phyloP scores from a whole-genome alignment of 371 early-diverging fungal genomes.

The Mortierella sp. region DNA sequence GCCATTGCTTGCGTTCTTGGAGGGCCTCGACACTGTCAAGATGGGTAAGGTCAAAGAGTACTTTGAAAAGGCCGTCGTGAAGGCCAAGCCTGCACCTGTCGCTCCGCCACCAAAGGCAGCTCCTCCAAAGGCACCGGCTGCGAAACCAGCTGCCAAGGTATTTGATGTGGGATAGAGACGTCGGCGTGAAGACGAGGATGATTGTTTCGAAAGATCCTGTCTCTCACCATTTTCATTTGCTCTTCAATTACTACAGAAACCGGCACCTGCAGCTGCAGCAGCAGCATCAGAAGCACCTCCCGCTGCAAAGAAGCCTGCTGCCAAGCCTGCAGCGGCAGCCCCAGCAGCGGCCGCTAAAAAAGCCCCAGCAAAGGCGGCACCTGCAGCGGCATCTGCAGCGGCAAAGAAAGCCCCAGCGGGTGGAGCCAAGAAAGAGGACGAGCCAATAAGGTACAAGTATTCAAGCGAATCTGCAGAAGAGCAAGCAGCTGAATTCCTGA shows the following conservation, averaged over 20 bases:
- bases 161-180: neutral
- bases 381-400: conserved; percentile 17
- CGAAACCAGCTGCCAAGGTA: conserved; percentile 52
- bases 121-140: conserved; percentile 47
- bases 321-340: conserved; percentile 51
- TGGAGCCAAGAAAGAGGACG: conserved; percentile 70
- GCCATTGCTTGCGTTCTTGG: conserved; percentile 74
- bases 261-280: conserved; percentile 3
- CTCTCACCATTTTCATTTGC: neutral
- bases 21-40: conserved; percentile 89
- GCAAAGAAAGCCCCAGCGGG: conserved; percentile 58
- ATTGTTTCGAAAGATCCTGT: neutral
- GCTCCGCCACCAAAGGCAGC: conserved; percentile 52
- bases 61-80: conserved; percentile 84
- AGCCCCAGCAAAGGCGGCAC: conserved; percentile 51
- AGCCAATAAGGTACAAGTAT: conserved; percentile 74
- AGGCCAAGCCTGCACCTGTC: conserved; percentile 62
- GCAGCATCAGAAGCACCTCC: conserved; percentile 40
- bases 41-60: conserved; percentile 88
- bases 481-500: conserved; percentile 69
- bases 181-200: neutral
- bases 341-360: conserved; percentile 47
- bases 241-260: conserved; percentile 21
- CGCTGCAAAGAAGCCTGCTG: conserved; percentile 74
- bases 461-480: conserved; percentile 75